Base-by-base conservation (phyloP, 129 eudicot species). In the Heracleum sosnowskyi region DNA sequence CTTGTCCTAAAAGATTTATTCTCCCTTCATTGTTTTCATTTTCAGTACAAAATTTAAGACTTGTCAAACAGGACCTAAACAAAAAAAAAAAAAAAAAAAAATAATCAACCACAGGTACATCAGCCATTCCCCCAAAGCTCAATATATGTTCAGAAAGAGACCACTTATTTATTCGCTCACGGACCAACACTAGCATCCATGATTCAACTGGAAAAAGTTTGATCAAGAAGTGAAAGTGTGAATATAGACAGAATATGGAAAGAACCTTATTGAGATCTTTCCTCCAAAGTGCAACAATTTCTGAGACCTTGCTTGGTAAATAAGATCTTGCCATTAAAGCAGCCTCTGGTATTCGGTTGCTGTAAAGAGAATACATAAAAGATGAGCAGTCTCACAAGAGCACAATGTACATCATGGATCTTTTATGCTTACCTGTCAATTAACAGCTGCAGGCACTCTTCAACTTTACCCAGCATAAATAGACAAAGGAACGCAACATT, bases 271-370 rank as follows among this genome's bases (percentile, higher is more conserved):
- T 57, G 47, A 76, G 69, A 55, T 76, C 44, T 39, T 53, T 76
- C 47, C 79, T 90, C 93, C 98, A 93, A 45, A 93, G 83, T 33
- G 90, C 91, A 51, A 92, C 93, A 68, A 92, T 85, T 80, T 92
- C 96, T 78, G 96, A 93, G 66, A 90, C 98, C 90, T 87, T 93
- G 88, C 96, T 93, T 35, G 96, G 98, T 79, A 93, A 93, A 85
- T 90, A 90, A 73, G 96, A 93, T 74, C 98, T 85, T 66, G 98
- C 96, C 97, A 93, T 89, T 76, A 93, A 76, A 81, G 96, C 96
- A 88, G 96, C 93, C 83, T 93, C 98, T 60, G 96, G 96, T 83
- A 93, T 89, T 80, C 96, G 96, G 77, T 92, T 92, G 85, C 97
- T 92, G 90, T 66, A 79, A 53, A 72, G 18, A 69, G 69, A 33